Percentiles rank a stretch among this genome's conserved stretches.
phyloP scores from a whole-genome alignment of 768 basidiomycete species.

The Leccinum imitatum region DNA sequence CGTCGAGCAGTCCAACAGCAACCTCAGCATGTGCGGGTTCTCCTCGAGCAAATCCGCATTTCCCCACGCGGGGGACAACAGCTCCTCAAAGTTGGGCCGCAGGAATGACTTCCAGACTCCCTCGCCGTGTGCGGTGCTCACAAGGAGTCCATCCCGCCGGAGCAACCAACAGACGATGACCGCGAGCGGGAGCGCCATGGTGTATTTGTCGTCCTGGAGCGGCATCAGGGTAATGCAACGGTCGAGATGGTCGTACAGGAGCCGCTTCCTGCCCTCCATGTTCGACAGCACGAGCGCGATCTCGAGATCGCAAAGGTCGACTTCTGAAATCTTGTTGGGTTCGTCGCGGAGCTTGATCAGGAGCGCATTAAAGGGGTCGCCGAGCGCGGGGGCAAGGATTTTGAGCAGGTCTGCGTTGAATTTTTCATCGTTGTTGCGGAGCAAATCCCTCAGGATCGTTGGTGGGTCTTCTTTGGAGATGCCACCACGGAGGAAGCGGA shows the following conservation, averaged over 20 bases:
- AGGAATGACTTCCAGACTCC: neutral
- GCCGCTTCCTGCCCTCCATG: neutral
- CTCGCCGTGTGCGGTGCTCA: neutral
- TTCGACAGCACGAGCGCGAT: slow-evolving; percentile 6
- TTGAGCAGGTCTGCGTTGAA: slow-evolving; percentile 1
- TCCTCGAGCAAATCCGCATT: slow-evolving; percentile 6
- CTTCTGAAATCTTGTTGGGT: slow-evolving; percentile 2
- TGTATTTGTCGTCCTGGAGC: neutral
- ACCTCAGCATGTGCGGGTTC: slow-evolving; percentile 6
- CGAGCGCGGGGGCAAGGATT: slow-evolving; percentile 4
- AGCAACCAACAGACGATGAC: slow-evolving; percentile 8
- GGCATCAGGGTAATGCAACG: neutral
- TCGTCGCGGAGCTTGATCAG: slow-evolving; percentile 3
- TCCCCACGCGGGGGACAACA: slow-evolving; percentile 8
- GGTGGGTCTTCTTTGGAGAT: slow-evolving; percentile 3
- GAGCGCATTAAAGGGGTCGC: slow-evolving; percentile 6
- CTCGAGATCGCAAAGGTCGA: slow-evolving; percentile 5
- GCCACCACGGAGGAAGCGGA: neutral
- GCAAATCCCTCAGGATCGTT: slow-evolving; percentile 4
- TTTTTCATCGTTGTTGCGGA: neutral
- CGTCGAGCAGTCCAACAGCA: slow-evolving; percentile 1
- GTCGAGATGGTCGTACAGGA: slow-evolving; percentile 6
- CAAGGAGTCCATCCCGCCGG: slow-evolving; percentile 2
- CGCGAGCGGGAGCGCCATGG: slow-evolving; percentile 5
- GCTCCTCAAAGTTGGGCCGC: neutral